A percentile compares a stretch with the other conserved stretches of the same genome.
These are phyloP conservation scores for Eucalyptus sp. DNA, from an alignment of 345 rosid genomes.

Conservation along the genomic window DNA sequence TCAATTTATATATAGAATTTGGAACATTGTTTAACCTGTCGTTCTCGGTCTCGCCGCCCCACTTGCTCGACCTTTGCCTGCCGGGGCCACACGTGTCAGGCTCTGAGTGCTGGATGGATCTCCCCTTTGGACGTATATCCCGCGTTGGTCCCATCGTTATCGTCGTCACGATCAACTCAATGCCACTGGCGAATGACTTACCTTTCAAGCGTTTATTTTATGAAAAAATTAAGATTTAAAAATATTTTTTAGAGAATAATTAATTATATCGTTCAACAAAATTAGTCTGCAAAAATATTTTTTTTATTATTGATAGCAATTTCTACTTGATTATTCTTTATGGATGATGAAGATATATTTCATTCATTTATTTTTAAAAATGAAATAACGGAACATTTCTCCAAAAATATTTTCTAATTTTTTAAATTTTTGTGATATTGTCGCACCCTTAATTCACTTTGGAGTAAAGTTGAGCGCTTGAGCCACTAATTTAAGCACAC, in stretches of 20 bases:
- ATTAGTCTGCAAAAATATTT: too few species aligned
- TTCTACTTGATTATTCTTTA: neutral
- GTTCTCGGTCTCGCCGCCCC: neutral
- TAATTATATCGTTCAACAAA: neutral
- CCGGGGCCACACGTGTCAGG: neutral
- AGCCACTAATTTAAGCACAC: neutral
- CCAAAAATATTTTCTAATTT: neutral
- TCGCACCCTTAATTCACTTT: neutral
- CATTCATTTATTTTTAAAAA: neutral
- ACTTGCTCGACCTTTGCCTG: neutral
- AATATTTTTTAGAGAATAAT: neutral
- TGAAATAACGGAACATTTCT: accelerated
- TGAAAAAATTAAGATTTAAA: neutral
- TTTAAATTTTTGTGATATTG: neutral
- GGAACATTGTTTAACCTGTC: neutral
- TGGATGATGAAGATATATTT: neutral
- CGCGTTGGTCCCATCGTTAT: neutral
- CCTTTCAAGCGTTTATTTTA: neutral
- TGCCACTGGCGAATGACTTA: too few species aligned
- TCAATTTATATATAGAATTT: neutral
- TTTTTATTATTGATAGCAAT: neutral
- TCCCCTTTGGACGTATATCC: neutral
- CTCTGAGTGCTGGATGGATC: neutral
- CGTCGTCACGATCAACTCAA: neutral
- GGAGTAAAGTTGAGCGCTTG: neutral